Evolutionary conservation across 2,329 filamentous ascomycete species (phyloP).

Genomic region (Trichophaea hybrida): DNA sequence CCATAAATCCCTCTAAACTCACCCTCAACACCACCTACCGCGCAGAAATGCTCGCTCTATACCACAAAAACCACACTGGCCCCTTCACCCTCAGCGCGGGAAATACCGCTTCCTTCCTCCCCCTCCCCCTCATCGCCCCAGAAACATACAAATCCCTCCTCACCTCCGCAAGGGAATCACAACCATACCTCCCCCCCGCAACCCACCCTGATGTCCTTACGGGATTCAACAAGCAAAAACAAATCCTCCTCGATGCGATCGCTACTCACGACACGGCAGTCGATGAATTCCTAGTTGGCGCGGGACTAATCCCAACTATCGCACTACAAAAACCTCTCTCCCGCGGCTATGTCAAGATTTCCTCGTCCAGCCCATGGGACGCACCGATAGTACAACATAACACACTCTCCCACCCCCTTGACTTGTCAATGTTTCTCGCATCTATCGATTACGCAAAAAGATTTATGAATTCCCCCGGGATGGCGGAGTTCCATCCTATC

Average conservation of each 20-base stretch:
- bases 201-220: conserved; percentile 10
- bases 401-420: conserved; percentile 18
- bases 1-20: neutral
- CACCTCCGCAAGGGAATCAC: conserved; percentile 1
- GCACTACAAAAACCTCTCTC: conserved; percentile 31
- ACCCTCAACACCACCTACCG: neutral
- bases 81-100: conserved; percentile 10
- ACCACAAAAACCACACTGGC: conserved; percentile 6
- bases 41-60: conserved; percentile 7
- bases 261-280: conserved; percentile 3
- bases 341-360: conserved; percentile 32
- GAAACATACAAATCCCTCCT: conserved; percentile 1
- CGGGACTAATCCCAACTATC: neutral
- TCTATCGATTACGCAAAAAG: neutral
- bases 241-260: conserved; percentile 8
- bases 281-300: conserved; percentile 9
- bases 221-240: conserved; percentile 9
- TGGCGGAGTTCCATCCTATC: conserved; percentile 59
- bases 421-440: conserved; percentile 2
- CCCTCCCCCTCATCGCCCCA: conserved; percentile 5
- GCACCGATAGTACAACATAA: conserved; percentile 32
- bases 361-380: conserved; percentile 29
- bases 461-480: neutral
- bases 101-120: conserved; percentile 1
- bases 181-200: conserved; percentile 2